Base-by-base conservation (phyloP, 2,329 filamentous ascomycete genomes). In the Venturia oleaginea region DNA sequence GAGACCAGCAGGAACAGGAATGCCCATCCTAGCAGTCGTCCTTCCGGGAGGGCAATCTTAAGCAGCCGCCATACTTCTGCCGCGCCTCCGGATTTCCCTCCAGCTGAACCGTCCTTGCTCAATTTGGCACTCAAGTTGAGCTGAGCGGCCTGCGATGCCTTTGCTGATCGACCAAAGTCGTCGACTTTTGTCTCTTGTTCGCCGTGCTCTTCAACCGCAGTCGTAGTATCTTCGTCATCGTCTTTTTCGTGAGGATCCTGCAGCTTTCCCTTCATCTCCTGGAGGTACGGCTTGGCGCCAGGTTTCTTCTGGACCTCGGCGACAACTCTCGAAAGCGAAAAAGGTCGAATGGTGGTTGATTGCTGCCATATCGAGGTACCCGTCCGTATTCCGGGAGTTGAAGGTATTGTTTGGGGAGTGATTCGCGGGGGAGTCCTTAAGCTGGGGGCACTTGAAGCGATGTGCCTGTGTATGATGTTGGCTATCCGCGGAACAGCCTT, bases 41-140 rank as follows among this genome's bases (percentile, higher is more conserved):
- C 78, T 78, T 99, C 94, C 2, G 93, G 93, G 64, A 85, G 83
- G 15, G 94, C 94, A 72, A 99, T 94, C 76, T 88, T 91, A 74
- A 99, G 83, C 70, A 99, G 79, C 62, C 94, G 86, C 86, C 87
- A 90, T 69, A 97, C 86, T 76, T 99, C 94, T 67, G 70, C 70
- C 37, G 86, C 79, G 11, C 89, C 88, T 27, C 89, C 85, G 15
- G 77, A 76, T 66, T 81, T 78, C 4, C 75, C 74, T 42, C 79
- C 74, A 54, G 76, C 72, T 66, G 79, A 75, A 24, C 90, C 88
- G 68, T 95, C 91, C 73, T 92, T 96, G 57, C 90, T 91, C 61
- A 99, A 80, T 68, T 90, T 90, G 17, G 94, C 94, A 67, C 88
- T 87, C 70, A 97, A 80, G 73, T 99, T 96, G 69, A 99, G 82